These are phyloP conservation scores for Pseudopyricularia cyperi DNA, from an alignment of 2,329 filamentous ascomycete genomes.

Conservation along the genomic window DNA sequence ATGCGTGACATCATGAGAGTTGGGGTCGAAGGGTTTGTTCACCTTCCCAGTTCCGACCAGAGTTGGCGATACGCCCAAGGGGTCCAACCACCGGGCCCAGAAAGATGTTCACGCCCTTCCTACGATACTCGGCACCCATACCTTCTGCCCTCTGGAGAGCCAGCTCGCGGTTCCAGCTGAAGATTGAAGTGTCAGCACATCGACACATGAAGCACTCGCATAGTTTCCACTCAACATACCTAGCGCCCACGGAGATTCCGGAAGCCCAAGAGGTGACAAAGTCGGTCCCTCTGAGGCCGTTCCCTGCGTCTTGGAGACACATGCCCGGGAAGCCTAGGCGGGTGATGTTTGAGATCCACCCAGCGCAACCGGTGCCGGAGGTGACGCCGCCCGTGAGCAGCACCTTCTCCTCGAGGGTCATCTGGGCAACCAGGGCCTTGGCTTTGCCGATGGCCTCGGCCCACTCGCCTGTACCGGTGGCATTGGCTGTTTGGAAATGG, in stretches of 20 bases:
- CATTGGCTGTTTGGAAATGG: conserved; percentile 19
- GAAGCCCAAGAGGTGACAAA: conserved; percentile 26
- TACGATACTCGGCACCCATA: conserved; percentile 64
- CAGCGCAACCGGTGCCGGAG: conserved; percentile 4
- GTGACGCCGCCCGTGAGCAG: conserved; percentile 6
- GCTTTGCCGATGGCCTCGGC: conserved; percentile 53
- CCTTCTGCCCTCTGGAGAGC: conserved; percentile 54
- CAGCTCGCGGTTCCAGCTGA: conserved; percentile 56
- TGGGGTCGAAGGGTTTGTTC: neutral
- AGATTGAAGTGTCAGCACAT: neutral
- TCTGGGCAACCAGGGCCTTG: conserved; percentile 51
- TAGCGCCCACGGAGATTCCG: conserved; percentile 26
- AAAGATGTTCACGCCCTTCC: conserved; percentile 67
- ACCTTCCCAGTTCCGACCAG: conserved; percentile 49
- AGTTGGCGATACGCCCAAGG: conserved; percentile 43
- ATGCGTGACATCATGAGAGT: neutral
- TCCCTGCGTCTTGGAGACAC: conserved; percentile 28
- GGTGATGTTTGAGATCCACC: conserved; percentile 4
- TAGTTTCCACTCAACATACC: conserved; percentile 8
- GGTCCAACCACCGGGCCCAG: conserved; percentile 66
- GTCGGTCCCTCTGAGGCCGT: conserved; percentile 26
- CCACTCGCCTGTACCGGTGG: conserved; percentile 56
- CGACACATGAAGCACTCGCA: neutral
- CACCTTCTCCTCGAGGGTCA: conserved; percentile 63
- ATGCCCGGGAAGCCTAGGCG: conserved; percentile 27